Conservation (phyloP, 2,329 filamentous ascomycete genomes). For the Venturia nashicola region DNA sequence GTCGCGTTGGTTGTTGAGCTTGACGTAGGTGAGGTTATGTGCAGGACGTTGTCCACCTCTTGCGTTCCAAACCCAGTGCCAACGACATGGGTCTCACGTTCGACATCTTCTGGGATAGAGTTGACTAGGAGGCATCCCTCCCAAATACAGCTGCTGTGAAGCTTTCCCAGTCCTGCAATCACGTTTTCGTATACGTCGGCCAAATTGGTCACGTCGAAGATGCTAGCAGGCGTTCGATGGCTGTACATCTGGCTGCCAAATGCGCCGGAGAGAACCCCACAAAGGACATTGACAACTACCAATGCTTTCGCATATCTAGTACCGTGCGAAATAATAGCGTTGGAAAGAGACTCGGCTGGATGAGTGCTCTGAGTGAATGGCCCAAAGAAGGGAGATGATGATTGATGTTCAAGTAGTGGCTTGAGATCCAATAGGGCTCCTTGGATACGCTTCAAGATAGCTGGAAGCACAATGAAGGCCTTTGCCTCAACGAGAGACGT, state of each 20-base stretch:
- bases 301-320: slow-evolving; percentile 69
- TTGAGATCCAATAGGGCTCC: slow-evolving; percentile 54
- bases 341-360: slow-evolving; percentile 14
- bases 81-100: slow-evolving; percentile 29
- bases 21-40: slow-evolving; percentile 10
- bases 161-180: slow-evolving; percentile 59
- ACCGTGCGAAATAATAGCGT: slow-evolving; percentile 41
- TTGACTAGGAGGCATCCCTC: slow-evolving; percentile 67
- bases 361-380: slow-evolving; percentile 37
- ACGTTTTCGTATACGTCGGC: slow-evolving; percentile 72
- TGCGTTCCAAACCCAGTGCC: slow-evolving; percentile 25
- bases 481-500: slow-evolving; percentile 69
- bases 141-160: slow-evolving; percentile 70
- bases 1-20: slow-evolving; percentile 8
- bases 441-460: slow-evolving; percentile 64
- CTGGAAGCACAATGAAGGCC: slow-evolving; percentile 69
- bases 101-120: slow-evolving; percentile 60
- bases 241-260: slow-evolving; percentile 53
- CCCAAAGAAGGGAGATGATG: slow-evolving; percentile 53
- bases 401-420: slow-evolving; percentile 47
- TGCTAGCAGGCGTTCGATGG: slow-evolving; percentile 47
- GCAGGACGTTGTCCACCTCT: slow-evolving; percentile 28
- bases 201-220: slow-evolving; percentile 67
- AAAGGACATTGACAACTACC: slow-evolving; percentile 62
- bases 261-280: slow-evolving; percentile 61